Evolutionary conservation across 805 yeast species (phyloP).

Genomic region (Yarrowia deformans): DNA sequence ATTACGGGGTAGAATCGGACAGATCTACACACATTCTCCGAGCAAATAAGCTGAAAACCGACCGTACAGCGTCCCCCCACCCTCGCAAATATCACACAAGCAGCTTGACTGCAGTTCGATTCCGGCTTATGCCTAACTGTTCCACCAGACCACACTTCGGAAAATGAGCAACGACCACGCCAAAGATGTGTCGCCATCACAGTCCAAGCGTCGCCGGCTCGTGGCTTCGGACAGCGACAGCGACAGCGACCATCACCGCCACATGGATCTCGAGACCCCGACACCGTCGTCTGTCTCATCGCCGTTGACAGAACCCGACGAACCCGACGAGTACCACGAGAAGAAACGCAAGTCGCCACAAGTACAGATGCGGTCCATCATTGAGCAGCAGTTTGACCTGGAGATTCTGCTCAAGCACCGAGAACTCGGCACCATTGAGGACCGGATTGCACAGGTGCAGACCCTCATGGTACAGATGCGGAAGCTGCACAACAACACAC

Average conservation of each 20-base stretch:
- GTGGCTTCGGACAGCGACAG: conserved; percentile 24
- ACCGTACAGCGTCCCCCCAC: conserved; percentile 4
- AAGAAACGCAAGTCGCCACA: conserved; percentile 27
- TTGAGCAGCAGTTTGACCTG: conserved; percentile 49
- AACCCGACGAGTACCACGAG: conserved; percentile 26
- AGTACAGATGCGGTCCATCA: conserved; percentile 35
- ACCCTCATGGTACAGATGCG: conserved; percentile 50
- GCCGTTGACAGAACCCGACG: conserved; percentile 35
- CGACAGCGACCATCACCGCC: conserved; percentile 29
- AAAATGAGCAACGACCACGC: conserved; percentile 20
- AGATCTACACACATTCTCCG: neutral
- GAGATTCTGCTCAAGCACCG: conserved; percentile 52
- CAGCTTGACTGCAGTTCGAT: conserved; percentile 29
- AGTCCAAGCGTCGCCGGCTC: conserved; percentile 34
- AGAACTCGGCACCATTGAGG: conserved; percentile 49
- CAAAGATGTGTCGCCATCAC: conserved; percentile 22
- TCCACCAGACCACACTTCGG: neutral
- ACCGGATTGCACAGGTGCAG: conserved; percentile 50
- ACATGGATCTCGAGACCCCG: conserved; percentile 35
- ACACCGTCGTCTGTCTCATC: conserved; percentile 26
- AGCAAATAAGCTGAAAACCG: conserved; percentile 6
- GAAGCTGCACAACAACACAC: conserved; percentile 41
- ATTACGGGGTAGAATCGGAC: conserved; percentile 6
- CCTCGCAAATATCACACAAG: neutral
- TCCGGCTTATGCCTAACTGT: conserved; percentile 34